Conservation (phyloP, 306 rosid genomes). For the Casuarina cunninghamiana region DNA sequence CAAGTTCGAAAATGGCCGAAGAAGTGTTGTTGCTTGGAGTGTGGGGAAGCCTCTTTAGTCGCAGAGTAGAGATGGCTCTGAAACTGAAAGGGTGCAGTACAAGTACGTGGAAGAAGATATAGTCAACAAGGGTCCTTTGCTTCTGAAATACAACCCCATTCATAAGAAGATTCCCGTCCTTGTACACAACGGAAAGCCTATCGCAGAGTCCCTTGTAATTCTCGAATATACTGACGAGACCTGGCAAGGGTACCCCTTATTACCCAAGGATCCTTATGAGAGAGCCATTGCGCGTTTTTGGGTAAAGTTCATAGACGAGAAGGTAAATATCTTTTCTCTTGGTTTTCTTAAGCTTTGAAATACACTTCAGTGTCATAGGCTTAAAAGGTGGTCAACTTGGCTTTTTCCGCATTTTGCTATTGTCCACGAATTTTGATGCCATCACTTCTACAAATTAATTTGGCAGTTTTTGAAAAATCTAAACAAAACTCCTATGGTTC, state of each 20-base stretch:
- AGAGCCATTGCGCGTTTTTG: conserved; percentile 67
- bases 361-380: not conserved
- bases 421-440: too few species aligned
- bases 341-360: too few species aligned
- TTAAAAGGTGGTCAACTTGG: not conserved
- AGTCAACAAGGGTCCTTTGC: conserved; percentile 33
- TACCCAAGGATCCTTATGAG: conserved; percentile 44
- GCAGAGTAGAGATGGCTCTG: conserved; percentile 49
- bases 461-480: too few species aligned
- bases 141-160: conserved; percentile 58
- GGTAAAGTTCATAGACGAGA: conserved; percentile 59
- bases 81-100: conserved; percentile 51
- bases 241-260: conserved; percentile 39
- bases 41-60: conserved; percentile 44
- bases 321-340: conserved; percentile 30
- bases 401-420: too few species aligned
- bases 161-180: conserved; percentile 53
- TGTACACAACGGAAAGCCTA: conserved; percentile 47
- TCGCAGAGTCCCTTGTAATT: conserved; percentile 59
- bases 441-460: too few species aligned
- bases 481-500: too few species aligned
- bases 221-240: conserved; percentile 52
- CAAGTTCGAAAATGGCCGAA: conserved; percentile 10
- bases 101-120: conserved; percentile 41
- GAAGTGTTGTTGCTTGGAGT: conserved; percentile 40